phyloP scores from a whole-genome alignment of 208 protist species.

The Leishmania martiniquensis region DNA sequence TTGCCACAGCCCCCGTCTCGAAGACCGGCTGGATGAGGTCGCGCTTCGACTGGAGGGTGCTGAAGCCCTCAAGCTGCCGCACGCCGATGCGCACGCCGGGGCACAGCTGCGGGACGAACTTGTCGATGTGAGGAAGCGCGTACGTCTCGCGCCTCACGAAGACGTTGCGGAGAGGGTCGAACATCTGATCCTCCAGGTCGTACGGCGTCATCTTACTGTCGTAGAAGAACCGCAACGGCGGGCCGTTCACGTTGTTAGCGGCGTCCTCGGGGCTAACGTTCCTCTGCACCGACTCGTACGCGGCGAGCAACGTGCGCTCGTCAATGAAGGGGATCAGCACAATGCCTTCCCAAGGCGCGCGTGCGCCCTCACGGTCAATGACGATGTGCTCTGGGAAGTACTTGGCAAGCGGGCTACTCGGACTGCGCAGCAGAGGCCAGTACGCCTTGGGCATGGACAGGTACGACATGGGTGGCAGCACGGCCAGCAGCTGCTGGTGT shows the following conservation, averaged over 20 bases:
- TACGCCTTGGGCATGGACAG: conserved; percentile 87
- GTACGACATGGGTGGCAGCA: conserved; percentile 96
- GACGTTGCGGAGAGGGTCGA: conserved; percentile 58
- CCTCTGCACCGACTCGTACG: conserved; percentile 79
- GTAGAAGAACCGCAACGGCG: conserved; percentile 65
- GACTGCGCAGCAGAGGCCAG: conserved; percentile 79
- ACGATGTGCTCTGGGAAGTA: conserved; percentile 86
- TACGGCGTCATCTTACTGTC: conserved; percentile 56
- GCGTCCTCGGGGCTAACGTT: conserved; percentile 73
- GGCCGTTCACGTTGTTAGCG: conserved; percentile 66
- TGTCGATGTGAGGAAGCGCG: conserved; percentile 47
- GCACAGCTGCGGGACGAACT: conserved; percentile 73
- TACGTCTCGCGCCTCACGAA: conserved; percentile 55
- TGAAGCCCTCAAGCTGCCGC: conserved; percentile 80
- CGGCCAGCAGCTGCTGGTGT: conserved; percentile 98
- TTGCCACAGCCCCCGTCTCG: conserved; percentile 60
- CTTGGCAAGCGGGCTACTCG: conserved; percentile 72
- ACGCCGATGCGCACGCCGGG: conserved; percentile 50
- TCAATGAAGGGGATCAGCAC: conserved; percentile 94
- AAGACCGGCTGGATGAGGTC: conserved; percentile 51
- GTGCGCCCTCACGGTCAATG: conserved; percentile 89
- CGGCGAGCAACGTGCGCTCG: conserved; percentile 67
- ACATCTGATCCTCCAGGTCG: conserved; percentile 61
- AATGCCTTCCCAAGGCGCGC: conserved; percentile 91
- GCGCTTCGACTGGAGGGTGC: conserved; percentile 71